A percentile compares a stretch with the other conserved stretches of the same genome.
phyloP scores from a whole-genome alignment of 192 early-diverging fungal genomes.

The Coemansia sp. region DNA sequence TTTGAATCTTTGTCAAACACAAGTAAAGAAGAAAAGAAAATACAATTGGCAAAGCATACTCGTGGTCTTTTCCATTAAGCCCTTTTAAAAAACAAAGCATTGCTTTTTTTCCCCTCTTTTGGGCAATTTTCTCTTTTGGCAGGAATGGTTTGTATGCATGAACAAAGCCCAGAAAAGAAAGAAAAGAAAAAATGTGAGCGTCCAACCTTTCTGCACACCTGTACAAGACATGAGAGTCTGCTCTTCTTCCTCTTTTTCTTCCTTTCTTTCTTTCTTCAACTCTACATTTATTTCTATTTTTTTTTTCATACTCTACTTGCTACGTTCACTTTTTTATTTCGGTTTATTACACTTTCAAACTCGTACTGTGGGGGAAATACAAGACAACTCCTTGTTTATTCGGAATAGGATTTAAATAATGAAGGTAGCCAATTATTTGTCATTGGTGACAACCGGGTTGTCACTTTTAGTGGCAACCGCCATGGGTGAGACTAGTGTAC shows the following conservation, averaged over 20 bases:
- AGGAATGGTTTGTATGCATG: conserved; percentile 7
- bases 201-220: not conserved
- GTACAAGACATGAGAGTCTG: not conserved
- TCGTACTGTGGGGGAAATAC: not conserved
- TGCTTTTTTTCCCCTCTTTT: conserved; percentile 1
- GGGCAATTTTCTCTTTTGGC: not conserved
- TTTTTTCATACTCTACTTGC: not conserved
- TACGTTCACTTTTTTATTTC: conserved; percentile 4
- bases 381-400: not conserved
- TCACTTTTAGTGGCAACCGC: conserved; percentile 4
- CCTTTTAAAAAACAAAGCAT: not conserved
- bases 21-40: conserved; percentile 1
- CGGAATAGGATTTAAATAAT: not conserved
- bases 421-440: conserved; percentile 11
- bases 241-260: not conserved
- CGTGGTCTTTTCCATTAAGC: not conserved
- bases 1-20: not conserved
- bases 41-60: not conserved
- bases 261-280: not conserved
- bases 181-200: not conserved
- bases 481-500: not conserved
- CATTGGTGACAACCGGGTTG: conserved; percentile 3
- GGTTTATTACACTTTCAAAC: not conserved
- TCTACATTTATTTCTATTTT: not conserved
- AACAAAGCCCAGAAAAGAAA: conserved; percentile 1